phyloP scores from a whole-genome alignment of 768 basidiomycete species.

The Amanita inopinata region DNA sequence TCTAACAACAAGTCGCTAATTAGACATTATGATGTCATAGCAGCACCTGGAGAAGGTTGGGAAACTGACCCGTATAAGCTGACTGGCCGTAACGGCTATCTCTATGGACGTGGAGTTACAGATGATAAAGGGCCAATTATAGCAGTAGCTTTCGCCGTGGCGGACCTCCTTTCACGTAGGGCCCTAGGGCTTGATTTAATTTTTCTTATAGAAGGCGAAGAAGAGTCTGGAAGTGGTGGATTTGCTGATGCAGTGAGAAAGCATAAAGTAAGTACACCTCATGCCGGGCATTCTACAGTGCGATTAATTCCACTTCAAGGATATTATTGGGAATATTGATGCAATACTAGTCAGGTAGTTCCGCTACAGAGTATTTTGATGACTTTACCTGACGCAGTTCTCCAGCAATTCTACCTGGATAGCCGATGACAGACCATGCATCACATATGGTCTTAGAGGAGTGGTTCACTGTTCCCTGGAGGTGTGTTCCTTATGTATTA shows the following conservation, averaged over 20 bases:
- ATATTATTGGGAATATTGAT: constrained; percentile 78
- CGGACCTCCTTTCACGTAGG: constrained; percentile 62
- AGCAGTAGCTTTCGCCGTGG: constrained; percentile 83
- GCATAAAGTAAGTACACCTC: constrained; percentile 54
- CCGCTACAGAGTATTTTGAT: background rate
- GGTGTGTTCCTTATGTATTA: constrained; percentile 24
- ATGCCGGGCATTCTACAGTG: background rate
- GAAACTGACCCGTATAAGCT: constrained; percentile 75
- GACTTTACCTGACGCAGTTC: background rate
- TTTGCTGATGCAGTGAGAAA: constrained; percentile 68
- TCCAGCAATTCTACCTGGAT: constrained; percentile 96
- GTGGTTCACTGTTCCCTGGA: constrained; percentile 83
- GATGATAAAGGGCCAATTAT: constrained; percentile 97
- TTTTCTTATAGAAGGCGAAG: constrained; percentile 92
- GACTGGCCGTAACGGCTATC: constrained; percentile 76
- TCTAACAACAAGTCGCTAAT: constrained; percentile 1
- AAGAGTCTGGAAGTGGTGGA: constrained; percentile 87
- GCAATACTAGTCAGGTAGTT: constrained; percentile 76
- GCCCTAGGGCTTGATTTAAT: constrained; percentile 81
- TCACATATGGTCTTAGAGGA: constrained; percentile 91
- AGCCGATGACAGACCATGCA: constrained; percentile 81
- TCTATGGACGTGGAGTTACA: constrained; percentile 85
- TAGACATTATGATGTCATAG: constrained; percentile 96
- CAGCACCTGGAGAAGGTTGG: constrained; percentile 71
- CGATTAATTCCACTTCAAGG: constrained; percentile 28